Evolutionary conservation across 2,329 filamentous ascomycete species (phyloP).

Genomic region (Paecilomyces niveus): DNA sequence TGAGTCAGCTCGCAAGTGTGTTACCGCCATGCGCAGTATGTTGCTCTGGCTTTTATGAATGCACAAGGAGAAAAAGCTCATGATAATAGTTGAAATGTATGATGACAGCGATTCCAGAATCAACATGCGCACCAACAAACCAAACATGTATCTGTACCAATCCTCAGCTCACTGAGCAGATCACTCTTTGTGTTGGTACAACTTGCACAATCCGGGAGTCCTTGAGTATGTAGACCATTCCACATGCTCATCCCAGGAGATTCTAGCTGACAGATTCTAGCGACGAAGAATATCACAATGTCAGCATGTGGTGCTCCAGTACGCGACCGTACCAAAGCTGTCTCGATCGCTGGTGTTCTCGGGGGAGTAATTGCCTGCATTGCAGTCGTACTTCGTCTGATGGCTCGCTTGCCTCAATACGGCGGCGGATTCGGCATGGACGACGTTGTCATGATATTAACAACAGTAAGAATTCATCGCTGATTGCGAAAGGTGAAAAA

Average conservation of each 20-base stretch:
- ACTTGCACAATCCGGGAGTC: conserved; percentile 32
- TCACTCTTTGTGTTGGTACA: conserved; percentile 26
- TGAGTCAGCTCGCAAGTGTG: conserved; percentile 7
- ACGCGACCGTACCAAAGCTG: conserved; percentile 24
- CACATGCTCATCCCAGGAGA: not conserved
- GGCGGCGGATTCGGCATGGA: conserved; percentile 34
- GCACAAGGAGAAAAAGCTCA: not conserved
- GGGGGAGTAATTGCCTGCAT: conserved; percentile 28
- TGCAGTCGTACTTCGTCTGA: conserved; percentile 27
- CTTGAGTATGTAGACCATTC: conserved; percentile 19
- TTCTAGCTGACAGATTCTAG: conserved; percentile 10
- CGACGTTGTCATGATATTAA: conserved; percentile 30
- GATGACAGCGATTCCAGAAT: conserved; percentile 19
- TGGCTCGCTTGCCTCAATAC: conserved; percentile 27
- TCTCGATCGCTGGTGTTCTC: conserved; percentile 26
- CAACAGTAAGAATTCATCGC: conserved; percentile 14
- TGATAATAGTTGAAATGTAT: conserved; percentile 17
- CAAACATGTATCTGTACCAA: conserved; percentile 35
- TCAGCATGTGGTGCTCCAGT: conserved; percentile 32
- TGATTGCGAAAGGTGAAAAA: not conserved
- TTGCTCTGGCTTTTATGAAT: not conserved
- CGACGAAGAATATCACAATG: conserved; percentile 36
- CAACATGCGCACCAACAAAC: conserved; percentile 30
- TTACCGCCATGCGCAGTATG: conserved; percentile 18
- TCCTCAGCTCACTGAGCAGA: conserved; percentile 19